Evolutionary conservation across 164 flowering plant genomes (phyloP).

Genomic region (Berberis thunbergii): DNA sequence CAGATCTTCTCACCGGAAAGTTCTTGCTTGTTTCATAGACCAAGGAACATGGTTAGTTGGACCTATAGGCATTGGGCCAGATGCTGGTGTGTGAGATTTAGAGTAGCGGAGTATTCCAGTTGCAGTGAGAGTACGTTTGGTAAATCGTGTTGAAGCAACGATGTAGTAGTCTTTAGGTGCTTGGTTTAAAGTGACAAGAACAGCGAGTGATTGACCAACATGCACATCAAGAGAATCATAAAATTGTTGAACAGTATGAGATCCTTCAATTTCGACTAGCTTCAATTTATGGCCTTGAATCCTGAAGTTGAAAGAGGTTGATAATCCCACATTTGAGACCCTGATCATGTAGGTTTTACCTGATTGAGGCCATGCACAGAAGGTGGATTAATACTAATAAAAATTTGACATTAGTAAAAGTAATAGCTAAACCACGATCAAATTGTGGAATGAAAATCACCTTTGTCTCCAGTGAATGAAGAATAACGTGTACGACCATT

Average conservation of each 20-base stretch:
- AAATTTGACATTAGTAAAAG: too few relatives aligned
- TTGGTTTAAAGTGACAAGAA: conserved; percentile 40
- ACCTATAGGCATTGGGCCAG: conserved; percentile 44
- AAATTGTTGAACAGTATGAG: conserved; percentile 48
- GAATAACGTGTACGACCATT: conserved; percentile 41
- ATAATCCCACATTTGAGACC: conserved; percentile 65
- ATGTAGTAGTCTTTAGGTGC: conserved; percentile 41
- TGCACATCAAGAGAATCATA: conserved; percentile 70
- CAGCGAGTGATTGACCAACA: conserved; percentile 63
- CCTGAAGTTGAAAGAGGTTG: conserved; percentile 68
- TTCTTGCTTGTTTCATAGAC: conserved; percentile 69
- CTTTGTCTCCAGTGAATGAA: conserved; percentile 48
- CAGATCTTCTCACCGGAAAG: conserved; percentile 40
- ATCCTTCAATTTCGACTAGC: conserved; percentile 72
- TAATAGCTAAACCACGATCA: too few relatives aligned
- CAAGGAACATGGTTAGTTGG: conserved; percentile 42
- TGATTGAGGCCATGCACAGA: conserved; percentile 10
- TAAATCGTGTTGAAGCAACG: conserved; percentile 67
- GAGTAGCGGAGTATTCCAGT: conserved; percentile 46
- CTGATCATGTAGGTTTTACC: conserved; percentile 76
- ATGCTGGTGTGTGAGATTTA: conserved; percentile 30
- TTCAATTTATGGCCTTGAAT: conserved; percentile 62
- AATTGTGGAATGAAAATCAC: neutral
- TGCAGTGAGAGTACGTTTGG: conserved; percentile 34
- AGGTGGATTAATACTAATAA: too few relatives aligned